Conservation (phyloP, 495 filamentous ascomycete species). For the Haplographium delicatum region DNA sequence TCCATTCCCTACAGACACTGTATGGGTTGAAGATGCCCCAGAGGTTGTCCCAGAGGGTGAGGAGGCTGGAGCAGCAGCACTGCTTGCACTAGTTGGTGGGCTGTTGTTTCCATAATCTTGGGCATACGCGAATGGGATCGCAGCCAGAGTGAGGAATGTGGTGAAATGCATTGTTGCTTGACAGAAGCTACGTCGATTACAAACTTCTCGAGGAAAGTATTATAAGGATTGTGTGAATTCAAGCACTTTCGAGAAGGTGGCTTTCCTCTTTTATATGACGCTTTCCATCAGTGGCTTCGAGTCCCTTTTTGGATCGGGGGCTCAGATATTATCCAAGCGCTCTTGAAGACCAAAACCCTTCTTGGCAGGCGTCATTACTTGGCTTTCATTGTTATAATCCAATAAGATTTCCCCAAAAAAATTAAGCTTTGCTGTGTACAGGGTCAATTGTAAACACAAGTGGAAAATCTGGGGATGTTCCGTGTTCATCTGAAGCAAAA, state of each 20-base stretch:
- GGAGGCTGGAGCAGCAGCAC: neutral
- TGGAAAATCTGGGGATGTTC: neutral
- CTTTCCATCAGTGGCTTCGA: neutral
- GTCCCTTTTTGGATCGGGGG: too few relatives aligned
- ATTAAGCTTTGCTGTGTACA: too few relatives aligned
- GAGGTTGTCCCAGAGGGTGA: conserved; percentile 9
- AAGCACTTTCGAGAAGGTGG: neutral
- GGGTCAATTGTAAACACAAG: neutral
- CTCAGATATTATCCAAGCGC: neutral
- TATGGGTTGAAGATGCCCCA: conserved; percentile 41
- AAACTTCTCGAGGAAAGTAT: neutral
- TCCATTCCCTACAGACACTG: conserved; percentile 37
- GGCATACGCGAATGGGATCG: conserved; percentile 1
- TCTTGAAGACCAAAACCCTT: neutral
- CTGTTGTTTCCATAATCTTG: neutral
- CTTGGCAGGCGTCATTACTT: neutral
- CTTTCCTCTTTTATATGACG: neutral
- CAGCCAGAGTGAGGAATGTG: conserved; percentile 1
- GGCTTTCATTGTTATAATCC: too few relatives aligned
- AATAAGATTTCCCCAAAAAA: too few relatives aligned
- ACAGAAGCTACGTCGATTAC: neutral
- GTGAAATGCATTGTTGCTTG: conserved; percentile 9
- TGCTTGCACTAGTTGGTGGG: neutral
- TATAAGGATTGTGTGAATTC: neutral
- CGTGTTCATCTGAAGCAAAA: neutral